Conservation (phyloP, 2,329 filamentous ascomycete genomes). For the Aureobasidium subglaciale region DNA sequence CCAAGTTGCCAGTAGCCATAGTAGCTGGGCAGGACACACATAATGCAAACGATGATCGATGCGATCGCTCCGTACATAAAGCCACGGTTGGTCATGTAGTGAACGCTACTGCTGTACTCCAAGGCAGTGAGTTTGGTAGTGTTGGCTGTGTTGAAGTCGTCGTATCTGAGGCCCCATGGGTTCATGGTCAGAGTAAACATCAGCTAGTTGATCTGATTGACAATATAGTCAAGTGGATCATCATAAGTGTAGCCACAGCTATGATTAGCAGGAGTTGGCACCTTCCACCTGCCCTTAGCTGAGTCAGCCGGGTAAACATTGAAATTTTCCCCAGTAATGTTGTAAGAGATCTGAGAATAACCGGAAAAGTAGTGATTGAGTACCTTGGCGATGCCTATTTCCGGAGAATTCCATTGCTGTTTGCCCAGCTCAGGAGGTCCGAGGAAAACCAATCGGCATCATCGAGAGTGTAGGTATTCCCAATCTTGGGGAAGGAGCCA, state of each 20-base stretch:
- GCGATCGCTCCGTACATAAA: slow-evolving; percentile 28
- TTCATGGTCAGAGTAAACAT: slow-evolving; percentile 20
- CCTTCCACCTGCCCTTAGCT: too few species aligned
- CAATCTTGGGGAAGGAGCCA: too few species aligned
- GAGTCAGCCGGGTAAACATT: too few species aligned
- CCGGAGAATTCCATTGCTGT: not conserved
- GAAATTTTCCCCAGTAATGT: too few species aligned
- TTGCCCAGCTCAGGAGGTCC: too few species aligned
- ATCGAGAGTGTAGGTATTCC: too few species aligned
- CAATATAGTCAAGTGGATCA: slow-evolving; percentile 15
- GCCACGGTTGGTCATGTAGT: slow-evolving; percentile 25
- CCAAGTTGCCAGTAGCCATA: slow-evolving; percentile 32
- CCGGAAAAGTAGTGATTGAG: not conserved
- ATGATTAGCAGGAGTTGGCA: too few species aligned
- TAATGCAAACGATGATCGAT: slow-evolving; percentile 26
- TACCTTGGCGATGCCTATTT: not conserved
- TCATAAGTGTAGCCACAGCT: slow-evolving; percentile 19
- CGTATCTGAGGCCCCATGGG: not conserved
- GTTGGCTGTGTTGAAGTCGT: not conserved
- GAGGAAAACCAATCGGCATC: too few species aligned
- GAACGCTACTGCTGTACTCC: slow-evolving; percentile 18
- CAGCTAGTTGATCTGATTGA: slow-evolving; percentile 20
- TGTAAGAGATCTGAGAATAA: too few species aligned
- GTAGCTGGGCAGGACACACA: slow-evolving; percentile 29
- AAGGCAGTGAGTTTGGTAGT: slow-evolving; percentile 8